These are phyloP conservation scores for Glomus cerebriforme DNA, from an alignment of 192 early-diverging fungal genomes.

Conservation along the genomic window DNA sequence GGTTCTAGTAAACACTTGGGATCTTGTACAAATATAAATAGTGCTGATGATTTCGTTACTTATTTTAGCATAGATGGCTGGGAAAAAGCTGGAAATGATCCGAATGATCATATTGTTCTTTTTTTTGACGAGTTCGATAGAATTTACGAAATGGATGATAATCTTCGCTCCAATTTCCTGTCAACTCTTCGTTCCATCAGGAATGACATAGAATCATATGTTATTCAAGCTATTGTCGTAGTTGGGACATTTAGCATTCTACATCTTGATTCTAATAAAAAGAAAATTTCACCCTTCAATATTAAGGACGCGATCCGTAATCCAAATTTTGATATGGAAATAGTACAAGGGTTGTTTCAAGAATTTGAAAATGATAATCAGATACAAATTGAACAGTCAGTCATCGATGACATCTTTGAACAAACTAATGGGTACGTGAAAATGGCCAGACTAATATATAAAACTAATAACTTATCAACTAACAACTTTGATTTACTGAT, in stretches of 20 bases:
- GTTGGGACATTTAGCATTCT: neutral
- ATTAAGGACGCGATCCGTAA: neutral
- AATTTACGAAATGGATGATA: neutral
- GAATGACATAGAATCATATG: neutral
- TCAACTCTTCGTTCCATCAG: neutral
- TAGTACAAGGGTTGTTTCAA: neutral
- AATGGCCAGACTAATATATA: too few relatives aligned
- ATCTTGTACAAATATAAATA: too few relatives aligned
- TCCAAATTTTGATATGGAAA: neutral
- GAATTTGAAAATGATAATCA: neutral
- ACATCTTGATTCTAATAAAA: neutral
- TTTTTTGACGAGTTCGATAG: slow-evolving; percentile 4
- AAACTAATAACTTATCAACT: too few relatives aligned
- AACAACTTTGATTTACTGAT: too few relatives aligned
- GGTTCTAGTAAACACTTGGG: too few relatives aligned
- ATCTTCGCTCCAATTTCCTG: neutral
- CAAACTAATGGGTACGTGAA: neutral
- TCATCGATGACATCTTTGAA: neutral
- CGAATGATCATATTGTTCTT: neutral
- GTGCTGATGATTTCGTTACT: too few relatives aligned
- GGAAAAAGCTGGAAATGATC: too few relatives aligned
- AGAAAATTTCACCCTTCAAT: neutral
- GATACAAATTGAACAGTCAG: neutral
- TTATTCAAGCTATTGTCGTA: neutral
- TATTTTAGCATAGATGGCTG: too few relatives aligned